A percentile compares a stretch with the other conserved stretches of the same genome.
Conservation (phyloP, 257 asterid species). For the Avicennia marina region DNA sequence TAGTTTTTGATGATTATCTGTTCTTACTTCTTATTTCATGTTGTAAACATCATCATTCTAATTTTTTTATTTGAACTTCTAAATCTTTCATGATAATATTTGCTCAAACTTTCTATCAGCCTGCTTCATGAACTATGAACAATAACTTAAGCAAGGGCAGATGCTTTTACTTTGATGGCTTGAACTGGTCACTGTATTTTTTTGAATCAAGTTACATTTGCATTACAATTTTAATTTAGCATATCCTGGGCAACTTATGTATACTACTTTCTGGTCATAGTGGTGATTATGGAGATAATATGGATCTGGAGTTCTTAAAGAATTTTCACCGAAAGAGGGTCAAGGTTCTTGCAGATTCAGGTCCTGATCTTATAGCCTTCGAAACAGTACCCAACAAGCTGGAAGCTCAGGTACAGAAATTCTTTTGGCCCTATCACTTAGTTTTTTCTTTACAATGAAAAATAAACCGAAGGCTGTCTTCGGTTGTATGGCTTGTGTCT, state of each 20-base stretch:
- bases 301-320: constrained; percentile 64
- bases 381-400: constrained; percentile 87
- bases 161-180: constrained; percentile 6
- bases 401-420: constrained; percentile 68
- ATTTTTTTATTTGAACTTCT: background rate
- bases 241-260: constrained; percentile 4
- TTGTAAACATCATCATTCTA: no score
- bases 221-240: background rate
- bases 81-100: background rate
- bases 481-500: background rate
- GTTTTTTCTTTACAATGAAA: constrained; percentile 3
- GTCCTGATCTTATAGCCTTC: constrained; percentile 82
- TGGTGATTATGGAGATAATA: constrained; percentile 78
- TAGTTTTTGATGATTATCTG: background rate
- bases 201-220: background rate
- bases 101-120: background rate
- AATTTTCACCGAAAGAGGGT: constrained; percentile 82
- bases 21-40: background rate
- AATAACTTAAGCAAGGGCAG: background rate
- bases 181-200: background rate
- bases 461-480: constrained; percentile 1
- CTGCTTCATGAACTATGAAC: constrained; percentile 6
- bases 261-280: constrained; percentile 26
- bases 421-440: background rate
- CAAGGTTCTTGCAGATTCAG: constrained; percentile 74